Evolutionary conservation across 83 land plant species (phyloP).

Genomic region (Thuja plicata): DNA sequence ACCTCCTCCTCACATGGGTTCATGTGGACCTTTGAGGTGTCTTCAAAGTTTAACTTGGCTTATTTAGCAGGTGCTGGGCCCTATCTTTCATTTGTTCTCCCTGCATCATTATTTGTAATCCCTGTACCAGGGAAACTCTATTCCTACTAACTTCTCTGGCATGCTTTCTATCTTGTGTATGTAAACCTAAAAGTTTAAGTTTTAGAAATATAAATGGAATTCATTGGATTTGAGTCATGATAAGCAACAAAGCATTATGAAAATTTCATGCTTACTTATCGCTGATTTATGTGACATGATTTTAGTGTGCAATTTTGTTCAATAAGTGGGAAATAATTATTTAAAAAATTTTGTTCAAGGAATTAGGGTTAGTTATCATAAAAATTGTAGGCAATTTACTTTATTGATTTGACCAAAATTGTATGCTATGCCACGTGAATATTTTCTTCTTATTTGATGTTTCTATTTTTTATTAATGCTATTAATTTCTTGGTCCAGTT

Average conservation of each 20-base stretch:
- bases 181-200: neutral
- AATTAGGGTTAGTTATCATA: neutral
- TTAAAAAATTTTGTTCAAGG: neutral
- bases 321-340: neutral
- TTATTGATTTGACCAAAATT: neutral
- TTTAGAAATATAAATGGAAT: neutral
- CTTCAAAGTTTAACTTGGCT: no score
- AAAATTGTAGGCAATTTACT: neutral
- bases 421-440: no score
- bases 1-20: neutral
- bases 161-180: neutral
- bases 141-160: neutral
- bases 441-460: neutral
- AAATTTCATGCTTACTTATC: neutral
- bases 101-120: neutral
- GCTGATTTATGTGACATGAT: neutral
- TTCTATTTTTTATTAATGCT: neutral
- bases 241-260: neutral
- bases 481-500: conserved; percentile 47
- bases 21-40: neutral
- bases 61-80: no score
- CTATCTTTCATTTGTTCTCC: neutral
- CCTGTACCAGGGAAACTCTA: neutral
- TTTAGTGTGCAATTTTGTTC: neutral
- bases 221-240: neutral